Conservation (phyloP, 2,329 filamentous ascomycete species). For the Colletotrichum sp. region DNA sequence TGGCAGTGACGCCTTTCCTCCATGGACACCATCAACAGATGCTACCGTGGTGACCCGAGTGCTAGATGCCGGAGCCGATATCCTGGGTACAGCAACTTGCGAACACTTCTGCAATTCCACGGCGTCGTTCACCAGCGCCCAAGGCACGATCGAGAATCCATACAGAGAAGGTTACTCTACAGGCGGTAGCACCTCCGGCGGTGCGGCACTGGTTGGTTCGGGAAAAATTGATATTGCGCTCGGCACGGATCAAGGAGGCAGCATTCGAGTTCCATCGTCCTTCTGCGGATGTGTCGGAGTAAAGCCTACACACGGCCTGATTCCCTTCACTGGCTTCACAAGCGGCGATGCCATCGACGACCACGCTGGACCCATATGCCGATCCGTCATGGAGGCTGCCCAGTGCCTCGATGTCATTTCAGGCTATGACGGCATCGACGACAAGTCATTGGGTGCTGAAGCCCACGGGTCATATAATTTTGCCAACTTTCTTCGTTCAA, state of each 20-base stretch:
- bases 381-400: constrained; percentile 44
- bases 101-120: constrained; percentile 59
- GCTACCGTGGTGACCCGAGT: constrained; percentile 57
- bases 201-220: constrained; percentile 48
- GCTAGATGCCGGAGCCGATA: constrained; percentile 54
- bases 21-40: constrained; percentile 57
- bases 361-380: constrained; percentile 50
- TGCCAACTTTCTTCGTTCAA: constrained; percentile 21
- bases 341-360: constrained; percentile 57
- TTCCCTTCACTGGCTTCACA: constrained; percentile 56
- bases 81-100: constrained; percentile 56
- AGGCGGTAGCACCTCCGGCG: constrained; percentile 55
- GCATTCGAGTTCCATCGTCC: constrained; percentile 48
- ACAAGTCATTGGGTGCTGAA: constrained; percentile 41
- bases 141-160: constrained; percentile 52
- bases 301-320: constrained; percentile 56
- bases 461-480: constrained; percentile 32
- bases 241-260: constrained; percentile 54
- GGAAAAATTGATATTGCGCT: constrained; percentile 49
- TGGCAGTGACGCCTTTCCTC: constrained; percentile 53
- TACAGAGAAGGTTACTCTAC: constrained; percentile 47
- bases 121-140: constrained; percentile 50
- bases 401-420: constrained; percentile 48
- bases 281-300: constrained; percentile 48
- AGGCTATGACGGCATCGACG: constrained; percentile 54